Evolutionary conservation across 192 early-diverging fungal genomes (phyloP), one percentile per base, ranked within the genome.

Genomic region (Irineochytrium annulatum): DNA sequence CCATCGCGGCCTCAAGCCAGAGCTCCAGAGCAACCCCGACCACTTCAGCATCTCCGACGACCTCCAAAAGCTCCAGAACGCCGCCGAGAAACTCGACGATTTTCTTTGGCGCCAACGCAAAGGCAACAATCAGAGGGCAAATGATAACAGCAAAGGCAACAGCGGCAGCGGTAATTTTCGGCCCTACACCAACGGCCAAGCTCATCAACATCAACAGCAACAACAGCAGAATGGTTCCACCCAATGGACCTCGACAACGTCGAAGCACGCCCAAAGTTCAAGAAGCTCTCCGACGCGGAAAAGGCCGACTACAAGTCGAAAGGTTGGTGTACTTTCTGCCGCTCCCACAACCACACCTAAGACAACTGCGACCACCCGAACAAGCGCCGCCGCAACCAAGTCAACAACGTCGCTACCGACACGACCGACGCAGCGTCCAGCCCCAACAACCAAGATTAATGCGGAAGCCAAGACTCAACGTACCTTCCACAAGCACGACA

Each of bases 321-420:
- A n/a, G n/a, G n/a, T n/a, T n/a, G 37, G n/a, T 41, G 37, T n/a
- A 41, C 37, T n/a, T 41, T 41, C n/a, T 41, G 37, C 37, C 37
- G 37, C 8, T 8, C 8, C 11, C 37, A 41, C 8, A n/a, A n/a
- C n/a, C 37, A 41, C 37, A 8, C n/a, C 37, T 13, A 13, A 8
- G 37, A 41, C 37, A 41, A 41, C 37, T 41, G 37, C 37, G n/a
- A 8, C 37, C 11, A 41, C n/a, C 37, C 37, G n/a, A 8, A n/a
- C 8, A 8, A n/a, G n/a, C 37, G 37, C 37, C 37, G 11, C 8
- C n/a, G 8, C 37, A 41, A 41, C 11, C 37, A 8, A 41, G 11
- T n/a, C n/a, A n/a, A n/a, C n/a, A n/a, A n/a, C n/a, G n/a, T n/a
- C n/a, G n/a, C n/a, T n/a, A n/a, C n/a, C n/a, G n/a, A n/a, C n/a